phyloP scores from a whole-genome alignment of 2,329 filamentous ascomycete genomes.

The Spiromastix sp. region DNA sequence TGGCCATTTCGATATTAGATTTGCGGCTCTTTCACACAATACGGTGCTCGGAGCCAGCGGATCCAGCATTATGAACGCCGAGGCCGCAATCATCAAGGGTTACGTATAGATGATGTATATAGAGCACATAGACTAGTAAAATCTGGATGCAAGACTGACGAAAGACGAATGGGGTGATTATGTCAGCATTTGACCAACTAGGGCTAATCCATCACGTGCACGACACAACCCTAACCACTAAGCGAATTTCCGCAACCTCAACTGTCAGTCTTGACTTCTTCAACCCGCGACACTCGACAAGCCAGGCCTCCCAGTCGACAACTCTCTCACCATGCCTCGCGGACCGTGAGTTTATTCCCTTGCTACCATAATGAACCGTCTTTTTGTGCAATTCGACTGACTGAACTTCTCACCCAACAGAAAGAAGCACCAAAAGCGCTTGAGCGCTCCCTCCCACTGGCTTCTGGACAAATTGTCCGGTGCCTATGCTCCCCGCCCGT shows the following conservation, averaged over 20 bases:
- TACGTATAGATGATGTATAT: slow-evolving; percentile 47
- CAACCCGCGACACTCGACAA: slow-evolving; percentile 11
- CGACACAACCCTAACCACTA: not conserved
- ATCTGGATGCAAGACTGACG: too few species aligned
- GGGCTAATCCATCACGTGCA: not conserved
- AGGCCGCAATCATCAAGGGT: slow-evolving; percentile 83
- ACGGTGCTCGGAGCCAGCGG: slow-evolving; percentile 94
- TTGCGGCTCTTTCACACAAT: slow-evolving; percentile 84
- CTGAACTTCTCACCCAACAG: slow-evolving; percentile 35
- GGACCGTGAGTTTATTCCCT: slow-evolving; percentile 43
- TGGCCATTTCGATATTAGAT: slow-evolving; percentile 88
- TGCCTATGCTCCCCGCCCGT: slow-evolving; percentile 61
- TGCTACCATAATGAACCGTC: not conserved
- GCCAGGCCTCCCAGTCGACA: slow-evolving; percentile 11
- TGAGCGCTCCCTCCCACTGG: slow-evolving; percentile 98
- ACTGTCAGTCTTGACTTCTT: slow-evolving; percentile 3
- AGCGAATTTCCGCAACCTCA: slow-evolving; percentile 1
- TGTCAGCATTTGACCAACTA: not conserved
- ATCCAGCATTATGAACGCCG: slow-evolving; percentile 87
- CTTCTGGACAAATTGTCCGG: slow-evolving; percentile 99
- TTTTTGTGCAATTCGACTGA: not conserved
- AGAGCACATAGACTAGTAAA: not conserved
- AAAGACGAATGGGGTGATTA: too few species aligned
- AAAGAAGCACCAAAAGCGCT: slow-evolving; percentile 99
- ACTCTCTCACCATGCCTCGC: slow-evolving; percentile 42